Evolutionary conservation across 2,329 filamentous ascomycete genomes (phyloP).

Genomic region (Didymellaceae sp.): DNA sequence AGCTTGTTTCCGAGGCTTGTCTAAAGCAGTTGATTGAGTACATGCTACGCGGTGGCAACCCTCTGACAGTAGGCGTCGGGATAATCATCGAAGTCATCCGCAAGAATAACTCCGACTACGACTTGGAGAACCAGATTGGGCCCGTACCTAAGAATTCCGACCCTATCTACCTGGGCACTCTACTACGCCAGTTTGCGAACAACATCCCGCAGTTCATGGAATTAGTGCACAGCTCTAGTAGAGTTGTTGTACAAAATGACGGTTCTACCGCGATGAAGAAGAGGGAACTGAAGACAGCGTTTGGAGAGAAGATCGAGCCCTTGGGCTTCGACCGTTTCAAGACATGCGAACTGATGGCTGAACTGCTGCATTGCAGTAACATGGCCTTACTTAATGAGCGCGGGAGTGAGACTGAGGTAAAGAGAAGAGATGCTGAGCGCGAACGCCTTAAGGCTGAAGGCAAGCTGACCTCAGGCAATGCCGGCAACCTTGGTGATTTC

Average conservation of each 20-base stretch:
- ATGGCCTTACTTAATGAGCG: constrained; percentile 95
- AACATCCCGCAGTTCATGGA: constrained; percentile 95
- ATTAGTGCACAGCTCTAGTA: constrained; percentile 77
- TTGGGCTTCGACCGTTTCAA: constrained; percentile 98
- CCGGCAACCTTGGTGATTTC: constrained; percentile 63
- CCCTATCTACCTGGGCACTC: constrained; percentile 91
- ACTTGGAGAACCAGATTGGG: constrained; percentile 85
- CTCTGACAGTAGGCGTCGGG: constrained; percentile 92
- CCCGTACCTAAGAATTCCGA: constrained; percentile 83
- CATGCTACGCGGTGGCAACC: constrained; percentile 93
- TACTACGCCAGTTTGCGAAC: constrained; percentile 86
- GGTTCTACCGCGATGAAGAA: constrained; percentile 69
- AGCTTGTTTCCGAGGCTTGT: constrained; percentile 86
- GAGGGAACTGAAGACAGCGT: constrained; percentile 81
- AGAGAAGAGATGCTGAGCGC: constrained; percentile 78
- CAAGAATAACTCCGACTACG: constrained; percentile 99
- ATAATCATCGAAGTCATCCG: constrained; percentile 98
- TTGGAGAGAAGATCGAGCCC: constrained; percentile 88
- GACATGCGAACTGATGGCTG: constrained; percentile 98
- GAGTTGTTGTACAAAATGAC: constrained; percentile 63
- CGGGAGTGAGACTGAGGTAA: constrained; percentile 87
- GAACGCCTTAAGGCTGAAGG: constrained; percentile 80
- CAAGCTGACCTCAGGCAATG: constrained; percentile 66
- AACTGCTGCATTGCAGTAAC: constrained; percentile 96
- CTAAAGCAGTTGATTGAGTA: constrained; percentile 84